Evolutionary conservation across 768 basidiomycete genomes (phyloP), one percentile per base, ranked within the genome.

Genomic region (Phlegmacium glaucopus): DNA sequence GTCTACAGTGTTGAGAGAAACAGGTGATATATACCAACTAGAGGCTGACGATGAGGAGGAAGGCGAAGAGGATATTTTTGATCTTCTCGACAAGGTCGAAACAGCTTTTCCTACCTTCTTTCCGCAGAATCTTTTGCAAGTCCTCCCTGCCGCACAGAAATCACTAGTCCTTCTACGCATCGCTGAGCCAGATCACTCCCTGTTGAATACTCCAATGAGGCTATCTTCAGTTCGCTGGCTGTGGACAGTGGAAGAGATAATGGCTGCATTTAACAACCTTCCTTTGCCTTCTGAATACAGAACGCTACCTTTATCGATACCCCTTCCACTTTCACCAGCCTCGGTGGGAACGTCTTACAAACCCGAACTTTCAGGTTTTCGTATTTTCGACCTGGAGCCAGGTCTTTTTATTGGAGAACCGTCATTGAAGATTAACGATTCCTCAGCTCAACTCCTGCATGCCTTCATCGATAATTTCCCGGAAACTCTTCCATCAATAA

Each of bases 321-420:
- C 45, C 12, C 45, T 30, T 50, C 11, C 34, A 13, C 47, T 47
- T 28, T 38, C 22, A 4, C 16, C 12, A 36, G 5, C 22, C 22
- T 22, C 5, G 3, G 22, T 22, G 5, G 3, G 22, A 5, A 22
- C 2, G 2, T 22, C 22, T 22, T 22, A 15, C 44, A 11, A 51
- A 39, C 11, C 30, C 28, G 13, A 67, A 34, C 59, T 86, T 11
- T 54, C 62, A 6, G 67, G 66, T 4, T 82, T 90, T 60, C 61
- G 56, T 9, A 47, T 82, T 5, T 91, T 85, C 50, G 84, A 88
- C 54, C 65, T 83, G 30, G 83, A 85, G 50, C 89, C 90, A 16
- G 83, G 82, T 2, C 38, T 66, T 3, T 64, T 63, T 44, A 36
- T 61, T 10, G 57, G 55, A 3, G 55, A 55, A 13, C 57, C 64